These are phyloP conservation scores for Lentinus brumalis DNA, from an alignment of 768 basidiomycete genomes.

Conservation along the genomic window DNA sequence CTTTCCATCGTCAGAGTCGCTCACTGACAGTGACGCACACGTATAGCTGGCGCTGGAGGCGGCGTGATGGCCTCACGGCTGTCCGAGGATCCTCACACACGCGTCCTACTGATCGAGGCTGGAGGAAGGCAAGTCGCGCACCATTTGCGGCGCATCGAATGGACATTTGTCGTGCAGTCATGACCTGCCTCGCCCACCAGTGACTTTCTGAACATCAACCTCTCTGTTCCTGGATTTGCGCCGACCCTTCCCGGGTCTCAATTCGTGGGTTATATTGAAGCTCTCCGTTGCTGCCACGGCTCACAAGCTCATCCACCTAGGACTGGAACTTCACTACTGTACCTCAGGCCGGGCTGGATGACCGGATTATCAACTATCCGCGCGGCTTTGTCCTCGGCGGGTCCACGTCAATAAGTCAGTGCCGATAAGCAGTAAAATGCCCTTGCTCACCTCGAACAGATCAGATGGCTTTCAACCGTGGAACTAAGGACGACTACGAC, in stretches of 20 bases:
- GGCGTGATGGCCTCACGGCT: neutral
- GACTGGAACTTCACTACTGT: conserved; percentile 32
- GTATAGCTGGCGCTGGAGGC: neutral
- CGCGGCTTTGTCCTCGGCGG: conserved; percentile 30
- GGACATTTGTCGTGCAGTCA: neutral
- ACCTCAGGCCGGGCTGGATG: conserved; percentile 22
- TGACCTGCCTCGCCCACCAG: neutral
- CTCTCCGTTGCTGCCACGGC: neutral
- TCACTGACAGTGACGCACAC: no score
- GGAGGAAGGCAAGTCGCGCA: neutral
- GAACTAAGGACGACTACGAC: conserved; percentile 22
- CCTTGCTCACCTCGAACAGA: neutral
- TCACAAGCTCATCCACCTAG: neutral
- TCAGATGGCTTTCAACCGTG: neutral
- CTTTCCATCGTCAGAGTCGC: neutral
- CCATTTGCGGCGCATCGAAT: no score
- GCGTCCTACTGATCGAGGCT: neutral
- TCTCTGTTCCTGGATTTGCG: neutral
- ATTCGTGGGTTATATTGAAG: neutral
- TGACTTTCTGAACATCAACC: neutral
- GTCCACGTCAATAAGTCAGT: conserved; percentile 28
- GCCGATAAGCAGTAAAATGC: no score
- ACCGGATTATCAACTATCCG: conserved; percentile 22
- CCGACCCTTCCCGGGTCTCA: neutral
- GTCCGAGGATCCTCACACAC: neutral